Evolutionary conservation across 306 rosid species (phyloP), one percentile per base, ranked within the genome.

Genomic region (Quercus wislizeni): DNA sequence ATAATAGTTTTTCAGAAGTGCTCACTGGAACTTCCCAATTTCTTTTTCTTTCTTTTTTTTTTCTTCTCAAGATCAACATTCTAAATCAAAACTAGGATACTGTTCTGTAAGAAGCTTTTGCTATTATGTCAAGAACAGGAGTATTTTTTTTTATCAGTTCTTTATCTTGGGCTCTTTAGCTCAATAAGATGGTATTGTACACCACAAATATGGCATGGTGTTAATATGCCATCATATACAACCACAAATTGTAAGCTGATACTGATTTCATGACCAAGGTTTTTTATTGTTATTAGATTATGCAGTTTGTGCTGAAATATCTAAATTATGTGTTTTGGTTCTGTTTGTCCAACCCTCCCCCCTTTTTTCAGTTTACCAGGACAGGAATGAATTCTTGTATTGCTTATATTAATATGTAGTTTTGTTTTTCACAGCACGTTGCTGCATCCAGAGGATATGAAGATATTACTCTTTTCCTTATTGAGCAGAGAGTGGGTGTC

Each of bases 361-460:
- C 11, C 23, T 9, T 19, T 1, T 4, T 62, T 13, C 33, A 27
- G 30, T 25, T 62, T 62, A 62, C 38, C 14, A 62, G 19, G 69
- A 27, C 28, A 12, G 41, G 30, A 62, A 27, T 27, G n/a, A 30
- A 63, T 30, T 63, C 20, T 11, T 2, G n/a, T 17, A 43, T 74
- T 23, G 52, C 4, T 35, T 35, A 69, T 73, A 41, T 61, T 76
- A 65, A 85, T 67, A 71, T 64, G 4, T 35, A 52, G 35, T 76
- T 52, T 28, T 68, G 35, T 52, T 79, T 70, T 49, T 43, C 70
- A 23, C 80, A 91, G 93, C 91, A 86, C 79, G 54, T 91, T 73
- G 71, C 90, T 41, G 91, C 93, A 69, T 89, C 91, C 3, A 79
- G 79, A 81, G 96, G 93, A 70, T 78, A 77, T n/a, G 85, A 64